Evolutionary conservation across 2,329 filamentous ascomycete genomes (phyloP).

Genomic region (Colletotrichum sidae): DNA sequence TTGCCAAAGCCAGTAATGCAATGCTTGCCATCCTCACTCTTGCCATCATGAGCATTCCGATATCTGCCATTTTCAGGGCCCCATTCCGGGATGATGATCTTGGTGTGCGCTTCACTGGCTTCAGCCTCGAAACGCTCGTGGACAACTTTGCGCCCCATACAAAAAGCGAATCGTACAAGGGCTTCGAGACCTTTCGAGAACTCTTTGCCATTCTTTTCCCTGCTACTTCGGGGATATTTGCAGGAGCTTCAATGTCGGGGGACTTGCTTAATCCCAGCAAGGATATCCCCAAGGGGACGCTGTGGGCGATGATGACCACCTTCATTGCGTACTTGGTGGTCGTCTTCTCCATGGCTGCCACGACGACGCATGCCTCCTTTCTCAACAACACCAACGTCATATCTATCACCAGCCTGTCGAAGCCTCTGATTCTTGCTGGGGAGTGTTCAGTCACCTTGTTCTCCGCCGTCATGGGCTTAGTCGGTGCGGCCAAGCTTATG

Average conservation of each 20-base stretch:
- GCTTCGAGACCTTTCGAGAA: conserved; percentile 79
- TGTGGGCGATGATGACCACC: conserved; percentile 81
- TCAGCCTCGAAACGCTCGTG: conserved; percentile 76
- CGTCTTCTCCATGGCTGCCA: conserved; percentile 81
- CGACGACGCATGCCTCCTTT: conserved; percentile 79
- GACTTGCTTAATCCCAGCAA: conserved; percentile 86
- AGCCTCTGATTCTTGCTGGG: conserved; percentile 78
- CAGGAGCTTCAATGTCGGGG: conserved; percentile 90
- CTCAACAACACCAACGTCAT: conserved; percentile 83
- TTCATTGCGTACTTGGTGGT: conserved; percentile 82
- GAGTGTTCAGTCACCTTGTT: conserved; percentile 88
- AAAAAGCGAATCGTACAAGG: conserved; percentile 70
- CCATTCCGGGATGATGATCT: conserved; percentile 74
- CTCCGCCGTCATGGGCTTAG: conserved; percentile 87
- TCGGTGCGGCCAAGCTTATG: conserved; percentile 85
- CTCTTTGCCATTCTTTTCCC: conserved; percentile 90
- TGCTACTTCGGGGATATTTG: conserved; percentile 68
- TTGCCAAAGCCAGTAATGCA: conserved; percentile 83
- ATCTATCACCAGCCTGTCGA: conserved; percentile 82
- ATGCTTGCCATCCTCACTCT: conserved; percentile 77
- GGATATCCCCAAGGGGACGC: conserved; percentile 85
- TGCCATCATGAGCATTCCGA: conserved; percentile 82
- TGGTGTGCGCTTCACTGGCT: conserved; percentile 81
- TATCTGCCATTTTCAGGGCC: conserved; percentile 76
- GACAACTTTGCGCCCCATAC: conserved; percentile 81